Percentiles rank a stretch among this genome's conserved stretches.
phyloP scores from a whole-genome alignment of 1,139 yeast genomes.

The Nematodospora anomalae region DNA sequence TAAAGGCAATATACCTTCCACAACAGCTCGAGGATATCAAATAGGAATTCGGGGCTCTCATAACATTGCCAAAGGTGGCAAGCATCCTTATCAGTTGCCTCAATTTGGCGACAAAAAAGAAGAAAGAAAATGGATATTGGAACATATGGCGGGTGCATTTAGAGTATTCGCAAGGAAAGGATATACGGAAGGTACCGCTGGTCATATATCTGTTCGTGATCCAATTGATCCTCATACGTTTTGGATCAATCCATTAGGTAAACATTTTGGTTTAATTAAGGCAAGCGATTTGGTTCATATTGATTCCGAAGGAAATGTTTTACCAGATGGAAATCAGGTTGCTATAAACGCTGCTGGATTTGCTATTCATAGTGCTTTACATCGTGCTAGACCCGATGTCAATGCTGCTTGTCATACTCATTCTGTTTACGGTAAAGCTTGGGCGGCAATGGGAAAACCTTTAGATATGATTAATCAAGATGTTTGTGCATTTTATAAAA shows the following conservation, averaged over 20 bases:
- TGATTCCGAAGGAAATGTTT: conserved; percentile 66
- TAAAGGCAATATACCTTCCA: conserved; percentile 9
- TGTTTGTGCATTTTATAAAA: conserved; percentile 64
- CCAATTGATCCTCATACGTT: conserved; percentile 69
- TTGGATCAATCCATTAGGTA: conserved; percentile 79
- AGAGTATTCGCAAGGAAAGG: conserved; percentile 74
- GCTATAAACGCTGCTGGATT: conserved; percentile 82
- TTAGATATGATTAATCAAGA: conserved; percentile 83
- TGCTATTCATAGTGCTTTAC: conserved; percentile 75
- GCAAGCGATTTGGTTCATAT: conserved; percentile 78
- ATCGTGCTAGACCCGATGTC: conserved; percentile 75
- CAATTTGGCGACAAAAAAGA: conserved; percentile 47
- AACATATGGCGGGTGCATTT: conserved; percentile 84
- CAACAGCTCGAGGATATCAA: conserved; percentile 53
- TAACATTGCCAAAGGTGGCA: conserved; percentile 50
- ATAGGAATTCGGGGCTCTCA: conserved; percentile 43
- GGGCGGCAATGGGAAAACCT: conserved; percentile 67
- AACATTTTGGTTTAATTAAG: conserved; percentile 66
- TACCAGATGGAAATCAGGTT: conserved; percentile 61
- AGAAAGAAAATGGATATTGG: conserved; percentile 61
- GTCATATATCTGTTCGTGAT: conserved; percentile 78
- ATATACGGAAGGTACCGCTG: conserved; percentile 76
- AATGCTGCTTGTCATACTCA: conserved; percentile 84
- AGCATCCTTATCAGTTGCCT: conserved; percentile 53
- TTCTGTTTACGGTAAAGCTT: conserved; percentile 73